These are phyloP conservation scores for Arctium lappa DNA, from an alignment of 129 eudicot species.

Conservation along the genomic window DNA sequence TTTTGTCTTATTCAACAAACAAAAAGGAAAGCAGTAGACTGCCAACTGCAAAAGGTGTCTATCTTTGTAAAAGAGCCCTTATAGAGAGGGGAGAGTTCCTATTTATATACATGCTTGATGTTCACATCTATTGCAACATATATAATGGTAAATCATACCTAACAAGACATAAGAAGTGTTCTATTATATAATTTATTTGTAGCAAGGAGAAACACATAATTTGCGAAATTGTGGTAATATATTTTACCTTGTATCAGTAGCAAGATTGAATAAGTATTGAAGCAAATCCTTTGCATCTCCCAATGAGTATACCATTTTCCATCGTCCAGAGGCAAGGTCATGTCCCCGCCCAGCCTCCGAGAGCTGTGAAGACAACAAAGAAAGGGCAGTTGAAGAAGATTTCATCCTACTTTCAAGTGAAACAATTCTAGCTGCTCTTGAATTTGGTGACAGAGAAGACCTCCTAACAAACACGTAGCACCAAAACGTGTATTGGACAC, in stretches of 20 bases:
- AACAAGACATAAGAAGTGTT: too few species aligned
- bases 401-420: conserved; percentile 85
- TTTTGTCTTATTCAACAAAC: too few species aligned
- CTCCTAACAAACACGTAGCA: conserved; percentile 33
- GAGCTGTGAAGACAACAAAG: conserved; percentile 72
- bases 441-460: conserved; percentile 64
- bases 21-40: too few species aligned
- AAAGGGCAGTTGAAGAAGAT: conserved; percentile 66
- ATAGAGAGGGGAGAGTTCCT: neutral
- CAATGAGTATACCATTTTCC: conserved; percentile 73
- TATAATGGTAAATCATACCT: too few species aligned
- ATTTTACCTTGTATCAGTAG: conserved; percentile 65
- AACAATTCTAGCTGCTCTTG: conserved; percentile 75
- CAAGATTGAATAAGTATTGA: conserved; percentile 68
- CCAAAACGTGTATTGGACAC: conserved; percentile 7
- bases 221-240: neutral
- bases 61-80: too few species aligned
- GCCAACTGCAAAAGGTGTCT: too few species aligned
- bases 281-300: conserved; percentile 93
- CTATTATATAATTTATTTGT: neutral
- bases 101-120: too few species aligned
- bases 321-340: conserved; percentile 55
- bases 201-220: neutral
- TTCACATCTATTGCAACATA: too few species aligned
- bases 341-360: conserved; percentile 86